These are phyloP conservation scores for Lentinula lateritia DNA, from an alignment of 768 basidiomycete species.

Conservation along the genomic window DNA sequence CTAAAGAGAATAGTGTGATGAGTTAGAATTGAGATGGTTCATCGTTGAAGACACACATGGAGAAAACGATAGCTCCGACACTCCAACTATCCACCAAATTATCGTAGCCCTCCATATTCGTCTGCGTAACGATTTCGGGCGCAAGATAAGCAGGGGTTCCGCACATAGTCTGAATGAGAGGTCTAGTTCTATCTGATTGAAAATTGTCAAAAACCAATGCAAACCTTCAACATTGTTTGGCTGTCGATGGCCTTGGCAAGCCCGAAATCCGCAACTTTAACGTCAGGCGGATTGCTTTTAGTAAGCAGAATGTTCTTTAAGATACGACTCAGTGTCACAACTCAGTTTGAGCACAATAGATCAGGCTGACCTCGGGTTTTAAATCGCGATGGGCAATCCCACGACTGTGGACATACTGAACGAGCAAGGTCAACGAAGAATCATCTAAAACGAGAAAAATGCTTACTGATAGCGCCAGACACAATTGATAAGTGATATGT, in stretches of 20 bases:
- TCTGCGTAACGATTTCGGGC: conserved; percentile 80
- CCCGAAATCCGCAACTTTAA: conserved; percentile 96
- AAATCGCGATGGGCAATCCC: conserved; percentile 91
- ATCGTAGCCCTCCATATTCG: conserved; percentile 69
- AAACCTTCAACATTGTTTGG: conserved; percentile 67
- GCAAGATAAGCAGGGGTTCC: conserved; percentile 94
- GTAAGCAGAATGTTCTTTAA: conserved; percentile 81
- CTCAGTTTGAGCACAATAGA: not conserved
- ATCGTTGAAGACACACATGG: conserved; percentile 48
- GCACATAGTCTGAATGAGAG: conserved; percentile 71
- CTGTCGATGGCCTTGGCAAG: conserved; percentile 89
- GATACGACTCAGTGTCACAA: not conserved
- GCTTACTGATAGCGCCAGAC: conserved; percentile 68
- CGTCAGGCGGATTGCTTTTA: conserved; percentile 52
- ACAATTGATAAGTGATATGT: conserved; percentile 78
- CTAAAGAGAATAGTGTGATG: conserved; percentile 26
- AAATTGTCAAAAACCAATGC: conserved; percentile 16
- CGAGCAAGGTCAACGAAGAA: not conserved
- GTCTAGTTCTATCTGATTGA: not conserved
- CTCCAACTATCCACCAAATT: conserved; percentile 95
- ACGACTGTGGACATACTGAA: conserved; percentile 60
- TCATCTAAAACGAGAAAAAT: not conserved
- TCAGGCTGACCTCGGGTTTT: conserved; percentile 66
- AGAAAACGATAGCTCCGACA: conserved; percentile 90
- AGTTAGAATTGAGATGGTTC: not conserved